Evolutionary conservation across 169 alveolate species (phyloP), one percentile per base, ranked within the genome.

Genomic region (Plasmodium falciparum): DNA sequence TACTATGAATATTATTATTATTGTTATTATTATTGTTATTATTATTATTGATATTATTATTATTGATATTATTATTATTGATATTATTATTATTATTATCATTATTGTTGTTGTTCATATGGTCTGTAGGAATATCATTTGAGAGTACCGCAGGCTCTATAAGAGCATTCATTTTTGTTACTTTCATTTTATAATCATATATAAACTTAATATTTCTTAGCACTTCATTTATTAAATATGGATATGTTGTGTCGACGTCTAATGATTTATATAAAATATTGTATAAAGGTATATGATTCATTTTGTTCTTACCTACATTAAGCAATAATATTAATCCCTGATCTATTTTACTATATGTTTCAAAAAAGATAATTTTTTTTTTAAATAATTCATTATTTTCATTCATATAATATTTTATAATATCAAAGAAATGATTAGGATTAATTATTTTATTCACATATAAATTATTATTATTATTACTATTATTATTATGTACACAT

Each of bases 281-380:
- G 29, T 22, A 65, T 8, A 78, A 33, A 2, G 29, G 1, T 0
- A 78, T 54, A 56, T 20, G 47, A 13, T 63, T 61, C 22, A 78
- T 9, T 5, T 66, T 78, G 45, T 12, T 78, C n/a, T 52, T 78
- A 66, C 1, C 17, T 33, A 43, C 45, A 15, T 78, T 78, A 50
- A 78, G 7, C 47, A 78, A 45, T 43, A 58, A 29, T 52, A 78
- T 20, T 47, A 78, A 67, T 1, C 43, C 29, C 56, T 63, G 71
- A 12, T 78, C 89, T 52, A 78, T 78, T 52, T 78, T 78, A 59
- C 49, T 78, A 15, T 66, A 78, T 20, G 67, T 24, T 52, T 67
- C 76, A 50, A 78, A 78, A 3, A 78, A 24, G n/a, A 66, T 65
- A n/a, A 78, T 43, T 65, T 78, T 78, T 24, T 66, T 66, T 70